phyloP scores from a whole-genome alignment of 257 asterid species.

The Solanum stenotomum region DNA sequence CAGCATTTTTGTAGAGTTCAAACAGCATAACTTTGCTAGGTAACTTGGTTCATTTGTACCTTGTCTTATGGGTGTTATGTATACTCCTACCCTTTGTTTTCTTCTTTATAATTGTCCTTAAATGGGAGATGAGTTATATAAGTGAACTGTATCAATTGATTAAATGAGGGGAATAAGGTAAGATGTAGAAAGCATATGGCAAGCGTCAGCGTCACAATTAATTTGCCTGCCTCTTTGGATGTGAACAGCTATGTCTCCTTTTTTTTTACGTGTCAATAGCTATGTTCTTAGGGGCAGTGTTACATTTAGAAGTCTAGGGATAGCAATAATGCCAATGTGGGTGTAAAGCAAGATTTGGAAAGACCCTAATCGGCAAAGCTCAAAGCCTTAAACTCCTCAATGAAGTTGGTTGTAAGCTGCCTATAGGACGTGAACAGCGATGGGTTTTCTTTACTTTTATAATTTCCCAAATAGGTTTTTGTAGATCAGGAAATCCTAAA shows the following conservation, averaged over 20 bases:
- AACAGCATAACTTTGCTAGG: not conserved
- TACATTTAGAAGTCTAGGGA: not conserved
- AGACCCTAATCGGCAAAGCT: not conserved
- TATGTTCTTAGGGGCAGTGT: not conserved
- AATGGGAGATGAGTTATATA: not conserved
- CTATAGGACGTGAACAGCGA: not conserved
- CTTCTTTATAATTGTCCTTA: not conserved
- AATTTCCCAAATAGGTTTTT: not conserved
- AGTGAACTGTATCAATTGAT: not conserved
- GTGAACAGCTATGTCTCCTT: not conserved
- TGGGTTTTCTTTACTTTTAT: not conserved
- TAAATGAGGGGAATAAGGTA: not conserved
- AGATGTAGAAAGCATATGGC: not conserved
- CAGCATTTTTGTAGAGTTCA: not conserved
- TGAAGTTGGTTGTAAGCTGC: not conserved
- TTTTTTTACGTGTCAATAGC: not conserved
- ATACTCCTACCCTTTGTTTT: not conserved
- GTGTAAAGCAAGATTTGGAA: not conserved
- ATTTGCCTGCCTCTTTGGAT: not conserved
- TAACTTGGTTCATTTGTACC: not conserved
- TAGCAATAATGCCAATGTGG: not conserved
- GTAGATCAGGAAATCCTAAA: not conserved
- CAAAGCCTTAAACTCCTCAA: not conserved
- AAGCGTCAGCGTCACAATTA: not conserved
- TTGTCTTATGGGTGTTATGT: not conserved